Evolutionary conservation across 2,329 filamentous ascomycete genomes (phyloP).

Genomic region (Ophiocordyceps camponoti-floridani): DNA sequence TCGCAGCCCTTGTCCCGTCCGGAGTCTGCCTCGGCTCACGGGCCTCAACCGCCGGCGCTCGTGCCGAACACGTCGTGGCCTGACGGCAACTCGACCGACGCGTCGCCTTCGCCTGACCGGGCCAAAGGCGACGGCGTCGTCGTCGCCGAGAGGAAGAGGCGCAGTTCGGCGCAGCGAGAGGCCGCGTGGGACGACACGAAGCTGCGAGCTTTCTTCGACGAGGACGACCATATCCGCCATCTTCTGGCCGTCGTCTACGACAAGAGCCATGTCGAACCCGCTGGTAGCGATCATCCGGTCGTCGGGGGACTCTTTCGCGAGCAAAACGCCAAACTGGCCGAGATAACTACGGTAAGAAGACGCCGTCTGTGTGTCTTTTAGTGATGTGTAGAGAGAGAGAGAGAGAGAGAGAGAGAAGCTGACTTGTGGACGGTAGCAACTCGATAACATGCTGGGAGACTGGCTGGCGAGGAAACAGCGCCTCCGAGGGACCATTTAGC

Average conservation of each 20-base stretch:
- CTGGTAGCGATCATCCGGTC: slow-evolving; percentile 69
- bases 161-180: slow-evolving; percentile 17
- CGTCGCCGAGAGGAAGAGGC: slow-evolving; percentile 1
- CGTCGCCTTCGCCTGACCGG: slow-evolving; percentile 46
- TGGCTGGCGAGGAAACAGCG: slow-evolving; percentile 60
- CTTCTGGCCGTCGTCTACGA: slow-evolving; percentile 85
- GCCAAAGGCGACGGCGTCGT: slow-evolving; percentile 25
- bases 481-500: slow-evolving; percentile 29
- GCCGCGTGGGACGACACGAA: slow-evolving; percentile 72
- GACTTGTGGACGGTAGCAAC: slow-evolving; percentile 33
- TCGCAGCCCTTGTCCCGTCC: slow-evolving; percentile 9
- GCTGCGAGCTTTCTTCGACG: slow-evolving; percentile 79
- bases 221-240: slow-evolving; percentile 74
- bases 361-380: too few species aligned
- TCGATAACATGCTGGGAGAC: slow-evolving; percentile 73
- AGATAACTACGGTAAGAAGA: slow-evolving; percentile 67
- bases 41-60: slow-evolving; percentile 44
- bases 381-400: too few species aligned
- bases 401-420: neutral
- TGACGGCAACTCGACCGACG: slow-evolving; percentile 44
- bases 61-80: slow-evolving; percentile 55
- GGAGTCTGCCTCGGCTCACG: slow-evolving; percentile 11
- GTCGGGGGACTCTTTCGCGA: slow-evolving; percentile 67
- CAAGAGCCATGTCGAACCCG: slow-evolving; percentile 65
- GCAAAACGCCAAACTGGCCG: slow-evolving; percentile 68